phyloP scores from a whole-genome alignment of 2,329 filamentous ascomycete genomes.

The Pyrenochaeta sp. region DNA sequence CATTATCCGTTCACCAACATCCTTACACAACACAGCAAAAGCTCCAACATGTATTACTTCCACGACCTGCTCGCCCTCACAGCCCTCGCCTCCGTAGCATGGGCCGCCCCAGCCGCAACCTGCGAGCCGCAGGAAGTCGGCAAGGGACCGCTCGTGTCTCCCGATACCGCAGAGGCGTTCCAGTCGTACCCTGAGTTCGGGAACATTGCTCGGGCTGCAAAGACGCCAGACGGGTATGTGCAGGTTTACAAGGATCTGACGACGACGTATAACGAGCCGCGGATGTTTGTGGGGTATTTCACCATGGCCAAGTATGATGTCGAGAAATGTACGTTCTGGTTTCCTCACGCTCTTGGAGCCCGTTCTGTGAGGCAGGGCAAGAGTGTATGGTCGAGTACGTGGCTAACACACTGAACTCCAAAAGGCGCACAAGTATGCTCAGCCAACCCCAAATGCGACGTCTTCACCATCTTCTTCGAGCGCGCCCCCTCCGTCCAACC shows the following conservation, averaged over 20 bases:
- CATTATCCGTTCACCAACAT: too few relatives aligned
- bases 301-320: conserved; percentile 14
- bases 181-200: conserved; percentile 12
- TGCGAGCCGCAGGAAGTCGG: too few relatives aligned
- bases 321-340: conserved; percentile 12
- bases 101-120: too few relatives aligned
- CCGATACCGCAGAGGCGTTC: conserved; percentile 23
- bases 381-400: too few relatives aligned
- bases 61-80: too few relatives aligned
- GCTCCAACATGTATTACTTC: too few relatives aligned
- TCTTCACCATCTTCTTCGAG: conserved; percentile 32
- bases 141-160: conserved; percentile 6
- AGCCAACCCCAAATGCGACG: conserved; percentile 18
- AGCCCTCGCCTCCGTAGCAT: too few relatives aligned
- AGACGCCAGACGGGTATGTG: conserved; percentile 22
- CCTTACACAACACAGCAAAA: too few relatives aligned
- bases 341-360: too few relatives aligned
- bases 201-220: conserved; percentile 13
- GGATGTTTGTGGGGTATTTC: conserved; percentile 18
- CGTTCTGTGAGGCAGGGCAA: too few relatives aligned
- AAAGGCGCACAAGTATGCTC: too few relatives aligned
- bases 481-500: conserved; percentile 19
- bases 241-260: conserved; percentile 21
- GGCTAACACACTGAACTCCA: too few relatives aligned
- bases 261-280: conserved; percentile 11